Evolutionary conservation across 441 rosid species (phyloP), one percentile per base, ranked within the genome.

Genomic region (Mallotus repandus): DNA sequence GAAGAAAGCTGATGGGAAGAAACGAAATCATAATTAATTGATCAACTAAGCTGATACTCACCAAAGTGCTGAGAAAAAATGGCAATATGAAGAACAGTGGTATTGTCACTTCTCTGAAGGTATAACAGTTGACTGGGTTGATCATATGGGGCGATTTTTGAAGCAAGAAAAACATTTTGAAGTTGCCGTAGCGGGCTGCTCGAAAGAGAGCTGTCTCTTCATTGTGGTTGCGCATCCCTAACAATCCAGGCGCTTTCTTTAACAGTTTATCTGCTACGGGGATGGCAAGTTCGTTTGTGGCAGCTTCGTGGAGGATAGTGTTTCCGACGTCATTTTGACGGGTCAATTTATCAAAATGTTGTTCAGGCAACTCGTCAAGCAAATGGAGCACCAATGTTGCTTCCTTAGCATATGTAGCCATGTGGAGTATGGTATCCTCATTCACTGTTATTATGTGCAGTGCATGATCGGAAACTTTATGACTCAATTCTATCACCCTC

Each of bases 151-250:
- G 63, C 43, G 9, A 78, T 6, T 64, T 69, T 78, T 7, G 77
- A 66, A 22, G 77, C 66, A 48, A 78, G 74, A 19, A 68, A 73
- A 68, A 77, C 54, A 68, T 68, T 25, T 68, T 70, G 18, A 35
- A 13, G 12, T 77, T 73, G 7, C 77, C 74, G 9, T 73, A 73
- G 7, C 77, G 66, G 3, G 77, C 77, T 0, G 77, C 69, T 3
- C 74, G 70, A 49, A 73, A 59, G 7, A 77, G 53, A 32, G 80
- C 63, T 6, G 66, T 63, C 45, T 78, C 77, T 5, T 74, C 77
- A 19, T 69, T 78, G 65, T 69, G 67, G 56, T 78, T 69, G 54
- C 80, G 73, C 71, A 78, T 68, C 13, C 77, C 81, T 7, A 78
- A 38, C 71, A 78, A 14, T 1, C 77, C 77, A 0, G 77, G 74